phyloP scores from a whole-genome alignment of 1,139 yeast genomes.

The Candida tetrigidarum region DNA sequence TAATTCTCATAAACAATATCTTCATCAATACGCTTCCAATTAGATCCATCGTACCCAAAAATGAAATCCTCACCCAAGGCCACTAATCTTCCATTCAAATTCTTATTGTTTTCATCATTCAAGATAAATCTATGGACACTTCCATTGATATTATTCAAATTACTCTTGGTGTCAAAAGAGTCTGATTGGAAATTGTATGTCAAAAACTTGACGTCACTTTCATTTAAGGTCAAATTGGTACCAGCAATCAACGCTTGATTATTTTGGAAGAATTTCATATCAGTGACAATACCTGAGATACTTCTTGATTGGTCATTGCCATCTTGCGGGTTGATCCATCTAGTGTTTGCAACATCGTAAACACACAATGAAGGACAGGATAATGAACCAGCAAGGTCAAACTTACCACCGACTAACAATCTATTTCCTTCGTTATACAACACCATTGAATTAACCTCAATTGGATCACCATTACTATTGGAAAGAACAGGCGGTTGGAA shows the following conservation, averaged over 20 bases:
- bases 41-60: conserved; percentile 52
- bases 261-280: conserved; percentile 55
- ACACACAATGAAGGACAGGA: conserved; percentile 70
- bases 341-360: conserved; percentile 57
- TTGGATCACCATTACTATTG: conserved; percentile 24
- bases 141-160: conserved; percentile 33
- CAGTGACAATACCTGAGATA: conserved; percentile 57
- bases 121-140: conserved; percentile 53
- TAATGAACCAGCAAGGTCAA: conserved; percentile 60
- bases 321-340: conserved; percentile 58
- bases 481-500: conserved; percentile 54
- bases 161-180: conserved; percentile 23
- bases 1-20: conserved; percentile 31
- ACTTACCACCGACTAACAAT: conserved; percentile 79
- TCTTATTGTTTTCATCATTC: conserved; percentile 47
- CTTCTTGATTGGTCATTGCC: conserved; percentile 30
- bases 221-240: conserved; percentile 44
- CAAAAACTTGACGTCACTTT: conserved; percentile 41
- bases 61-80: conserved; percentile 58
- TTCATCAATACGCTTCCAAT: conserved; percentile 47
- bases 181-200: conserved; percentile 54
- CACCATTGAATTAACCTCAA: conserved; percentile 56
- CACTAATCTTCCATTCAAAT: conserved; percentile 53
- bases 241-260: conserved; percentile 67
- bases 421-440: conserved; percentile 52